Conservation (phyloP, 2,329 filamentous ascomycete genomes). For the Paecilomyces formosus region DNA sequence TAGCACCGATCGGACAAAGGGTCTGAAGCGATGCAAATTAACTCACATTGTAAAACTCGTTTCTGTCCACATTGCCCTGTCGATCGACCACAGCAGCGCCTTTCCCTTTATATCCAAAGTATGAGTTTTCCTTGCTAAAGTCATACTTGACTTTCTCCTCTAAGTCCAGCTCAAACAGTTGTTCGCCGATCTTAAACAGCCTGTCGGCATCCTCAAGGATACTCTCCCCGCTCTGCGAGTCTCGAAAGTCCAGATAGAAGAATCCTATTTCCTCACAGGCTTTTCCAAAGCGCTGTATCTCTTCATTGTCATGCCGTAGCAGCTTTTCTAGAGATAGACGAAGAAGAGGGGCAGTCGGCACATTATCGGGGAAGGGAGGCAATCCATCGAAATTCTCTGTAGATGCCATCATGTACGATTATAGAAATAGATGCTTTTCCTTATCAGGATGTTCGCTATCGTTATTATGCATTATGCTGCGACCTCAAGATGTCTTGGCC, state of each 20-base stretch:
- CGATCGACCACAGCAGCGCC: conserved; percentile 42
- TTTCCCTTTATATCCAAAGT: conserved; percentile 48
- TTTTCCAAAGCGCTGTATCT: conserved; percentile 27
- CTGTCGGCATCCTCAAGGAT: conserved; percentile 38
- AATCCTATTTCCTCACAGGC: conserved; percentile 47
- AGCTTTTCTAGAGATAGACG: conserved; percentile 34
- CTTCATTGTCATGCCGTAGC: conserved; percentile 23
- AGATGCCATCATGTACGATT: not conserved
- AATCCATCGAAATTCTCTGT: conserved; percentile 17
- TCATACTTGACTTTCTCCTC: conserved; percentile 51
- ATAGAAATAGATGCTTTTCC: not conserved
- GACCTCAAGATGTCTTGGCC: not conserved
- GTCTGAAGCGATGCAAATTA: not conserved
- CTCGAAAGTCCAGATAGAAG: conserved; percentile 48
- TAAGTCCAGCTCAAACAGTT: conserved; percentile 41
- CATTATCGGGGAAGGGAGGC: conserved; percentile 35
- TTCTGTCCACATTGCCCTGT: conserved; percentile 42
- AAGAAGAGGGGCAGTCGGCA: conserved; percentile 38
- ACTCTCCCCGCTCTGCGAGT: conserved; percentile 25
- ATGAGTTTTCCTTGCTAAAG: conserved; percentile 42
- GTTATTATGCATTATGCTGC: not conserved
- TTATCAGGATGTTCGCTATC: not conserved
- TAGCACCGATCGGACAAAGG: not conserved
- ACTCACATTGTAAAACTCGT: conserved; percentile 50
- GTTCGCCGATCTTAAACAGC: conserved; percentile 40